Conservation (phyloP, 1,284 basidiomycete genomes). For the Stygiomarasmius scandens region DNA sequence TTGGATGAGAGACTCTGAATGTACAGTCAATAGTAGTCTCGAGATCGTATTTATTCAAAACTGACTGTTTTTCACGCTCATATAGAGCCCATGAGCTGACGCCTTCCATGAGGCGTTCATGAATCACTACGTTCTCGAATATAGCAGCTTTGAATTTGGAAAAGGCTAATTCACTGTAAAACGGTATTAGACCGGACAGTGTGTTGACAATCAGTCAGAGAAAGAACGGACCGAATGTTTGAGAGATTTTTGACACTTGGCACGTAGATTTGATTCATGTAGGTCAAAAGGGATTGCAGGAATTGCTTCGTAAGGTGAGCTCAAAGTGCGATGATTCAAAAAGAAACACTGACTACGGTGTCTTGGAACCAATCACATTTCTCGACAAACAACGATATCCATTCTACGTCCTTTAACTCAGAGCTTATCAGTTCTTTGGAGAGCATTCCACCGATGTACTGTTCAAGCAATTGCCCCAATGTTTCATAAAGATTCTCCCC, state of each 20-base stretch:
- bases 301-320: constrained; percentile 40
- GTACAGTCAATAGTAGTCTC: constrained; percentile 5
- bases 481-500: constrained; percentile 57
- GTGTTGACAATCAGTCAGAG: too few relatives aligned
- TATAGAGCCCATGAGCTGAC: constrained; percentile 56
- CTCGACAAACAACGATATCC: constrained; percentile 55
- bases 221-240: constrained; percentile 44
- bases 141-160: constrained; percentile 50
- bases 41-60: background rate
- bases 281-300: constrained; percentile 60
- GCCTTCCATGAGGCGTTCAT: constrained; percentile 48
- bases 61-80: constrained; percentile 55
- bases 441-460: constrained; percentile 35
- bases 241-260: constrained; percentile 34
- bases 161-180: constrained; percentile 54
- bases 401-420: constrained; percentile 39
- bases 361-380: constrained; percentile 64
- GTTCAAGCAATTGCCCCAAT: constrained; percentile 57
- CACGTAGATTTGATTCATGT: constrained; percentile 64
- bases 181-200: background rate
- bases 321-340: background rate
- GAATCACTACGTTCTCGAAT: constrained; percentile 52
- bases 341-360: constrained; percentile 51
- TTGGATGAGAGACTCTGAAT: constrained; percentile 29
- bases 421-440: constrained; percentile 36